Base-by-base conservation (phyloP, 768 basidiomycete genomes). In the Naganishia randhawae region DNA sequence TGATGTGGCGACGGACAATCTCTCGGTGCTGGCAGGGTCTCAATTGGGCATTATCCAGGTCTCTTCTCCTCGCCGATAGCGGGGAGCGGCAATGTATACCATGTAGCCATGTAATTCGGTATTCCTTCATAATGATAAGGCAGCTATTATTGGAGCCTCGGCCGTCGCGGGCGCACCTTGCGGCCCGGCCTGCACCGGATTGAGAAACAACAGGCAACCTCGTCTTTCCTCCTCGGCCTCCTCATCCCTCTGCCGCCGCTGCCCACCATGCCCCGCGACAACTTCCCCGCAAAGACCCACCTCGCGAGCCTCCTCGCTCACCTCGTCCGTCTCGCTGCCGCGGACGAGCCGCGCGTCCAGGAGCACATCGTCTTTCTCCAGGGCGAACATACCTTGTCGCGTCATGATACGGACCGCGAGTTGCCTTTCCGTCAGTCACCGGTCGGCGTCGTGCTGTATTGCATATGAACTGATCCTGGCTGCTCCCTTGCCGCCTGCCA, bases 371-470 rank as follows among this genome's bases (percentile, higher is more conserved):
- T 90, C 17, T 75, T 91, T 3, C 80, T 91, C 1, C 85, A 86
- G 10, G 89, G 89, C n/a, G 85, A 84, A 72, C 82, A 80, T 6
- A 86, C 84, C 2, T 82, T 83, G 0, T 90, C 83, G 75, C 82
- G 90, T 70, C 86, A 91, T 76, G 91, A 93, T 76, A 93, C 92
- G 13, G 91, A 94, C 76, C 85, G 91, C 35, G 90, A 92, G 80
- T 80, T 91, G 50, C 76, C 82, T 4, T 91, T 91, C 73, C 83
- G 86, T 66, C 83, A 84, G 84, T 80, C 13, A n/a, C n/a, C n/a
- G n/a, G n/a, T n/a, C n/a, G n/a, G n/a, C n/a, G n/a, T n/a, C n/a
- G n/a, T n/a, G n/a, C n/a, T n/a, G n/a, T n/a, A n/a, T n/a, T n/a
- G n/a, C n/a, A n/a, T n/a, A 41, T 11, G 51, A 29, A 14, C 0